Evolutionary conservation across 2,329 filamentous ascomycete species (phyloP).

Genomic region (Pseudogymnoascus sp.): DNA sequence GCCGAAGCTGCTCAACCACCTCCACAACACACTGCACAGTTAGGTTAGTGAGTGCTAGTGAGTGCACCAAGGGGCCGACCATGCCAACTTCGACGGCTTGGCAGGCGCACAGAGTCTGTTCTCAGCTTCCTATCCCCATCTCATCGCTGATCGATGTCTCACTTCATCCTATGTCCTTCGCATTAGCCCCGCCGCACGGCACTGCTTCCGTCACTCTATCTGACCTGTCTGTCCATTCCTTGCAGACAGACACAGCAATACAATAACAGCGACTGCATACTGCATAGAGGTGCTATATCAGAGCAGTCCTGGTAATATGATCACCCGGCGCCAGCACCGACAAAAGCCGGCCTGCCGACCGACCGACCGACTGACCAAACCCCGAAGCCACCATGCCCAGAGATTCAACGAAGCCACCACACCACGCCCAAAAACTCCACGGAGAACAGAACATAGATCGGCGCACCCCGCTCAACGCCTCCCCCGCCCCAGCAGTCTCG

Average conservation of each 20-base stretch:
- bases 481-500: constrained; percentile 4
- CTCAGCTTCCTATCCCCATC: constrained; percentile 11
- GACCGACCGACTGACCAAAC: neutral
- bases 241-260: neutral
- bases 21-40: neutral
- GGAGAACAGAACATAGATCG: constrained; percentile 4
- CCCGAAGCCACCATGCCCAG: neutral
- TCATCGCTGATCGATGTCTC: constrained; percentile 5
- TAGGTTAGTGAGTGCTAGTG: neutral
- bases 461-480: constrained; percentile 1
- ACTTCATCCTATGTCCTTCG: neutral
- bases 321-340: neutral
- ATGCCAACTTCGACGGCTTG: constrained; percentile 4
- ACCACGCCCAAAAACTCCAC: neutral
- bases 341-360: neutral
- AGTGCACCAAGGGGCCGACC: neutral
- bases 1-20: constrained; percentile 7
- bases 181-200: constrained; percentile 7
- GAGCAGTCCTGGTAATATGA: constrained; percentile 2
- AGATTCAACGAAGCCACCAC: neutral
- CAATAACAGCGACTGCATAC: neutral
- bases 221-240: neutral
- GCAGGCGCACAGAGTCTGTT: neutral
- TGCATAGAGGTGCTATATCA: neutral
- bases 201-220: constrained; percentile 3